These are phyloP conservation scores for Colletotrichum sp. DNA, from an alignment of 2,329 filamentous ascomycete genomes.

Conservation along the genomic window DNA sequence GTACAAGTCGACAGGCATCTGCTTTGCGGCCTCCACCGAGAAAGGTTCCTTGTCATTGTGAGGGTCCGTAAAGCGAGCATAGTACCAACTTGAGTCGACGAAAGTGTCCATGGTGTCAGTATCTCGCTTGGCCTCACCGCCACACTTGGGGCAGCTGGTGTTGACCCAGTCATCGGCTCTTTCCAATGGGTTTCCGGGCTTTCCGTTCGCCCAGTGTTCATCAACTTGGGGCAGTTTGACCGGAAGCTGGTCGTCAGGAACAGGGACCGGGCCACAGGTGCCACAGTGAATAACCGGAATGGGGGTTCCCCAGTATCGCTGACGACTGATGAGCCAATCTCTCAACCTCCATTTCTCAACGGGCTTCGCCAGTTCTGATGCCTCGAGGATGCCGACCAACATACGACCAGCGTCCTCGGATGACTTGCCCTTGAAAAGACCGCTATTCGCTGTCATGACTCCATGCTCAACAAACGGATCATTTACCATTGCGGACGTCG, in stretches of 20 bases:
- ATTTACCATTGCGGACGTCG: constrained; percentile 45
- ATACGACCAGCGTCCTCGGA: constrained; percentile 67
- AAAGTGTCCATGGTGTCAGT: constrained; percentile 98
- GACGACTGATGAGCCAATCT: constrained; percentile 92
- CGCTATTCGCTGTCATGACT: constrained; percentile 69
- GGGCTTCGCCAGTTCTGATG: constrained; percentile 62
- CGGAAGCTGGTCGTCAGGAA: constrained; percentile 77
- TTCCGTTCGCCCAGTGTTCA: constrained; percentile 70
- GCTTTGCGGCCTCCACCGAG: constrained; percentile 60
- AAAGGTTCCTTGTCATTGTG: constrained; percentile 68
- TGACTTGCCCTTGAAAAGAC: constrained; percentile 65
- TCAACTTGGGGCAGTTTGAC: constrained; percentile 75
- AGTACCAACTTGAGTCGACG: constrained; percentile 96
- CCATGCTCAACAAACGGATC: constrained; percentile 71
- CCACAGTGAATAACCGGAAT: constrained; percentile 87
- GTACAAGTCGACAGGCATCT: constrained; percentile 84
- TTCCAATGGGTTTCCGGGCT: constrained; percentile 79
- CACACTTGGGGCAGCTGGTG: constrained; percentile 76
- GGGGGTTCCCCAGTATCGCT: constrained; percentile 89
- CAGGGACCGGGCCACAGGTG: constrained; percentile 78
- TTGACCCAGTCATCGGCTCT: constrained; percentile 76
- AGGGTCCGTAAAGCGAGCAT: constrained; percentile 78
- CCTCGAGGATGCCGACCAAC: constrained; percentile 63
- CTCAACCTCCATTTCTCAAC: constrained; percentile 79
- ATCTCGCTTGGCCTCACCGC: constrained; percentile 74